These are phyloP conservation scores for Populus trichocarpa DNA, from an alignment of 441 rosid genomes.

Conservation along the genomic window DNA sequence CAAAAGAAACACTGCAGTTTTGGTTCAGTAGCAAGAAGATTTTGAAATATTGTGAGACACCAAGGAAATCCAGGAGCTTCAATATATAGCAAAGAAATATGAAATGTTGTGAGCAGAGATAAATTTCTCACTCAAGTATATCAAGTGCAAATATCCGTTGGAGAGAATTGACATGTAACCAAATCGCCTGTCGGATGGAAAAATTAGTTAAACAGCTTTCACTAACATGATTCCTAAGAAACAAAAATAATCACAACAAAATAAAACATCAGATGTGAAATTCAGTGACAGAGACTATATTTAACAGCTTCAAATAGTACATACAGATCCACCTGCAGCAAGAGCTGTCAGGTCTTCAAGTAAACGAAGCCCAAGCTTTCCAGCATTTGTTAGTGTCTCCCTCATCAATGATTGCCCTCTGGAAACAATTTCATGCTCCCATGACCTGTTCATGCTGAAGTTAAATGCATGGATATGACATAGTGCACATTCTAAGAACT, in stretches of 20 bases:
- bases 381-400: conserved; percentile 56
- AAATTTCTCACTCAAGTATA: conserved; percentile 84
- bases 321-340: conserved; percentile 99
- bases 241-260: conserved; percentile 4
- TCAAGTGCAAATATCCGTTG: conserved; percentile 90
- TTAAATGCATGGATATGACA: conserved; percentile 24
- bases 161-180: conserved; percentile 80
- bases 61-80: background rate
- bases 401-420: conserved; percentile 43
- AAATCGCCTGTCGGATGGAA: conserved; percentile 61
- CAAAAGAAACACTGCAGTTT: conserved; percentile 2
- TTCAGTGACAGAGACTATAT: conserved; percentile 11
- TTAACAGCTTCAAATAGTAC: conserved; percentile 56
- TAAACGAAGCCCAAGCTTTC: conserved; percentile 87
- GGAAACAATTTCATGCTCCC: conserved; percentile 53
- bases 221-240: background rate
- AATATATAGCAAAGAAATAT: background rate
- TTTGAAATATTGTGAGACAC: background rate
- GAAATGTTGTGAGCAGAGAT: conserved; percentile 6
- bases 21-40: conserved; percentile 2
- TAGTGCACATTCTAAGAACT: conserved; percentile 16
- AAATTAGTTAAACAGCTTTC: background rate
- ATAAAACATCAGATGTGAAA: conserved; percentile 5
- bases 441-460: conserved; percentile 47
- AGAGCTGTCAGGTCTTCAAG: conserved; percentile 99